A percentile compares a stretch with the other conserved stretches of the same genome.
Conservation (phyloP, 2,329 filamentous ascomycete species). For the Aureobasidium sp. region DNA sequence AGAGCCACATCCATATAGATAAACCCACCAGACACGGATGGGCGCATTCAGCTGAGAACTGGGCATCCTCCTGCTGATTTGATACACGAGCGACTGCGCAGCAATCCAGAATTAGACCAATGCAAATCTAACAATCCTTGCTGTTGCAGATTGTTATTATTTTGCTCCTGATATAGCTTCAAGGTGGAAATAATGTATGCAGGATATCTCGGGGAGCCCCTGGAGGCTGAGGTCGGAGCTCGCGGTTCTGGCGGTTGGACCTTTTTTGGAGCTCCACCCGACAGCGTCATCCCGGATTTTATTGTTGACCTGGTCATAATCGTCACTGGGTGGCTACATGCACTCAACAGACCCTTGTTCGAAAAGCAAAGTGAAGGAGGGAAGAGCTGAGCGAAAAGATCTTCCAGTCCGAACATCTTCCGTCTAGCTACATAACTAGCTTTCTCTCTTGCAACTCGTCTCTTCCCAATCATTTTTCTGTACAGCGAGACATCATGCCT, state of each 20-base stretch:
- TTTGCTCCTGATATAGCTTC: neutral
- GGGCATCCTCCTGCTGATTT: neutral
- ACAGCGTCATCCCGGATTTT: conserved; percentile 1
- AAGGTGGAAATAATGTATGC: neutral
- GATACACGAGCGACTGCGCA: neutral
- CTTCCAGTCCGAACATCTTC: neutral
- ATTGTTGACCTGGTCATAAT: neutral
- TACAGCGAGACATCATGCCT: conserved; percentile 12
- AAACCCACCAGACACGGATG: neutral
- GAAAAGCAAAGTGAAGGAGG: conserved; percentile 3
- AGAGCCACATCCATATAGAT: neutral
- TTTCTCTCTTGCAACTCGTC: neutral
- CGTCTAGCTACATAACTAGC: neutral
- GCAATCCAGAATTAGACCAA: neutral
- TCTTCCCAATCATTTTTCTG: conserved; percentile 19
- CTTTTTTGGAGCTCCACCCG: conserved; percentile 46
- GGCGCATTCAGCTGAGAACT: neutral
- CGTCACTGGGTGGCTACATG: conserved; percentile 45
- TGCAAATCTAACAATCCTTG: neutral
- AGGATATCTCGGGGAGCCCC: neutral
- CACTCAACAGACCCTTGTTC: neutral
- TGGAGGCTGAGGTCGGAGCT: too few relatives aligned
- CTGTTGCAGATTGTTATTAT: too few relatives aligned
- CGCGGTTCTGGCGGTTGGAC: conserved; percentile 53
- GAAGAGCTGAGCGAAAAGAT: neutral